These are phyloP conservation scores for Gracilaria gracilis DNA, from an alignment of 23 red algal genomes.

Conservation along the genomic window DNA sequence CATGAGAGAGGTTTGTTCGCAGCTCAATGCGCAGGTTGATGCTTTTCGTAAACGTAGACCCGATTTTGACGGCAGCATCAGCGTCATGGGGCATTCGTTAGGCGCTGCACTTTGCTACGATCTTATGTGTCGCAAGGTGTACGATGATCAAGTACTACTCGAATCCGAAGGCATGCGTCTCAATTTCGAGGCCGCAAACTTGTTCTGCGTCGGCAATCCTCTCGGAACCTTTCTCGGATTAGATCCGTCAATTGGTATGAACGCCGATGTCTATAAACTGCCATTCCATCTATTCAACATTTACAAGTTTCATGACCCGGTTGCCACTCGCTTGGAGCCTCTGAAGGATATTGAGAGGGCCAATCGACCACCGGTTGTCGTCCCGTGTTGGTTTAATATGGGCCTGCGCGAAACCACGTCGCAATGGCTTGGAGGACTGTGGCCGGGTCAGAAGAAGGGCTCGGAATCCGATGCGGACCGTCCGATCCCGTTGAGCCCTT, in stretches of 20 bases:
- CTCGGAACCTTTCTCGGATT: constrained; percentile 85
- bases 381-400: constrained; percentile 92
- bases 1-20: constrained; percentile 65
- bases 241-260: constrained; percentile 71
- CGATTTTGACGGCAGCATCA: constrained; percentile 85
- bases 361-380: constrained; percentile 69
- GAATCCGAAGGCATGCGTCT: constrained; percentile 78
- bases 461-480: not conserved
- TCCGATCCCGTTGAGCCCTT: not conserved
- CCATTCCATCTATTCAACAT: constrained; percentile 88
- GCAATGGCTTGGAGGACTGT: constrained; percentile 67
- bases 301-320: constrained; percentile 88
- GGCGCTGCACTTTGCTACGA: constrained; percentile 89
- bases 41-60: constrained; percentile 79
- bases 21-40: constrained; percentile 74
- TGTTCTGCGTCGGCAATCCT: constrained; percentile 85
- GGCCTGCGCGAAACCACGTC: constrained; percentile 60
- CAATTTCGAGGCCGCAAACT: constrained; percentile 74
- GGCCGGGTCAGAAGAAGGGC: constrained; percentile 43
- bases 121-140: constrained; percentile 64
- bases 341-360: constrained; percentile 45
- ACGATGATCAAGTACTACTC: constrained; percentile 76
- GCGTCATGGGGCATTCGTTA: constrained; percentile 87
- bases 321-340: constrained; percentile 87
- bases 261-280: constrained; percentile 10